Percentiles rank a stretch among this genome's conserved stretches.
phyloP scores from a whole-genome alignment of 1,139 yeast species.

The Debaryomyces sp. region DNA sequence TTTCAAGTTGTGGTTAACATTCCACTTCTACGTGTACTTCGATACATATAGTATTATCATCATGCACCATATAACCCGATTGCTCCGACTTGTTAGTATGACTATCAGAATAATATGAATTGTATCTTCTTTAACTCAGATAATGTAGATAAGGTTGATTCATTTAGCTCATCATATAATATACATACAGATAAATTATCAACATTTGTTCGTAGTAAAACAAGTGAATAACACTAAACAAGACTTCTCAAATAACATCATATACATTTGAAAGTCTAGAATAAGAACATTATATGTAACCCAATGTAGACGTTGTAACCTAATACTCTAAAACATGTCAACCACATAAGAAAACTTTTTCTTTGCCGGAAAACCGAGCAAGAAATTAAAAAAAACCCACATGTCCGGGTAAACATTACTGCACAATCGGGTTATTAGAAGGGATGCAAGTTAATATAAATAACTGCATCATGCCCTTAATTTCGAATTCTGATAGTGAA shows the following conservation, averaged over 20 bases:
- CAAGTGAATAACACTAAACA: neutral
- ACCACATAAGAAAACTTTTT: neutral
- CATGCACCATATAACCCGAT: neutral
- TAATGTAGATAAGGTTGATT: slow-evolving; percentile 13
- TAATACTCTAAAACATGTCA: neutral
- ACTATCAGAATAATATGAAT: slow-evolving; percentile 7
- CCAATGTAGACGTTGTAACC: neutral
- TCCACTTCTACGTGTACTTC: neutral
- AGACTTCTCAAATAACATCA: neutral
- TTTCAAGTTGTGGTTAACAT: neutral
- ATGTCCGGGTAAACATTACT: neutral
- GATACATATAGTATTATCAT: neutral
- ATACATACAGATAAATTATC: slow-evolving; percentile 6
- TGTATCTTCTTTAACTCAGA: slow-evolving; percentile 10
- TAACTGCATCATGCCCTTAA: neutral
- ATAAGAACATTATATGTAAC: neutral
- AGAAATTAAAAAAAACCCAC: neutral
- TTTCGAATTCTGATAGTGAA: neutral
- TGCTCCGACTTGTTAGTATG: slow-evolving; percentile 7
- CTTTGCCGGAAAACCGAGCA: slow-evolving; percentile 1
- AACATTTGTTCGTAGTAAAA: neutral
- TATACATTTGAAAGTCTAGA: neutral
- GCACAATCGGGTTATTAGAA: neutral
- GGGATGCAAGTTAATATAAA: neutral
- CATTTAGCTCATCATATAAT: slow-evolving; percentile 11